phyloP scores from a whole-genome alignment of 2,329 filamentous ascomycete genomes.

The Hymenoscyphus salicellus region DNA sequence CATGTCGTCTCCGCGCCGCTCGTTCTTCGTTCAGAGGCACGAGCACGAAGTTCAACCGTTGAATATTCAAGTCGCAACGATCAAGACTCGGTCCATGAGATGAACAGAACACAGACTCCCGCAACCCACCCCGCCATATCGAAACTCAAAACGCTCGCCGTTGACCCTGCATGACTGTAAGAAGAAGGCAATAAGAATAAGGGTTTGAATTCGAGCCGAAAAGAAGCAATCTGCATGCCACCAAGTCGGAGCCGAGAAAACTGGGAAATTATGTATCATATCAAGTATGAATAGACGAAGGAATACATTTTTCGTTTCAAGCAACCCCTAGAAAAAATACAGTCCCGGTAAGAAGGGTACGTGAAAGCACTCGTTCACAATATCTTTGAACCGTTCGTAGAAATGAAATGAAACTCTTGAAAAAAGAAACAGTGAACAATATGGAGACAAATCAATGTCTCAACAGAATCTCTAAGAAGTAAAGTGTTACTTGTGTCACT shows the following conservation, averaged over 20 bases:
- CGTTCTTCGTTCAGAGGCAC: not conserved
- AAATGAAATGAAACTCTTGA: no score
- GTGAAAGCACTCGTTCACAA: not conserved
- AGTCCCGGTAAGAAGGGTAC: not conserved
- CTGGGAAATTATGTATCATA: not conserved
- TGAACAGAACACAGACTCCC: conserved; percentile 2
- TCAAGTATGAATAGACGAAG: not conserved
- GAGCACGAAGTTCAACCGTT: not conserved
- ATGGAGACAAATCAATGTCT: no score
- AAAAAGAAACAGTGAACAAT: no score
- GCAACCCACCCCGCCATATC: not conserved
- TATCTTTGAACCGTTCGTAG: no score
- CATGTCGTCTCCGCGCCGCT: not conserved
- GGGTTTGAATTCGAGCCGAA: not conserved
- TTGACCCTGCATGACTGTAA: conserved; percentile 1
- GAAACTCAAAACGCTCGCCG: not conserved
- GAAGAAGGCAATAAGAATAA: not conserved
- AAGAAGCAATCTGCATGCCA: not conserved
- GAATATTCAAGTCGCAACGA: not conserved
- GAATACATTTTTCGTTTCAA: not conserved
- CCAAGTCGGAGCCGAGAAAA: not conserved
- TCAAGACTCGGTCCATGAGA: not conserved
- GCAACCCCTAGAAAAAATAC: not conserved
- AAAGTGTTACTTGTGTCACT: not conserved
- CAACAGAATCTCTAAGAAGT: no score